phyloP scores from a whole-genome alignment of 306 rosid species.

The Astragalus glycyphyllos region DNA sequence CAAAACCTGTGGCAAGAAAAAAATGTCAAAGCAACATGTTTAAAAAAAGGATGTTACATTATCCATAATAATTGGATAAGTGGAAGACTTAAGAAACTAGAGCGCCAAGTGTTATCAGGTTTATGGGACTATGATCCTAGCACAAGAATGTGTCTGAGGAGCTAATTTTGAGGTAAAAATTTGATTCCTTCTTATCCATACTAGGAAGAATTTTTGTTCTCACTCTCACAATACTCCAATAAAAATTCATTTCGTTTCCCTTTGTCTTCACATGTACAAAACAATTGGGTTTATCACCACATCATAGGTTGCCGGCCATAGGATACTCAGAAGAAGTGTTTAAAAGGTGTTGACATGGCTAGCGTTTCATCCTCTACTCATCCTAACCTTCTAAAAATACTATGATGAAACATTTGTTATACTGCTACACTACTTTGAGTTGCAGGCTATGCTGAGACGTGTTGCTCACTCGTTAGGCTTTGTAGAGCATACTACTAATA shows the following conservation, averaged over 20 bases:
- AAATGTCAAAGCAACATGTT: constrained; percentile 61
- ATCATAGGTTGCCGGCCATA: constrained; percentile 52
- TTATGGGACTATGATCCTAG: constrained; percentile 83
- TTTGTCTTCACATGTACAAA: constrained; percentile 37
- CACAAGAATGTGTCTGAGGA: constrained; percentile 74
- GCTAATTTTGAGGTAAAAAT: constrained; percentile 42
- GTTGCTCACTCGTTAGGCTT: constrained; percentile 52
- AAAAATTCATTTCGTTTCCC: constrained; percentile 40
- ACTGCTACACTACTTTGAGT: constrained; percentile 12
- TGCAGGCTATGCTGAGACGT: constrained; percentile 64
- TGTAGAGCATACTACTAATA: constrained; percentile 29
- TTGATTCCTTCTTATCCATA: constrained; percentile 50
- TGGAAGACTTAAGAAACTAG: constrained; percentile 90
- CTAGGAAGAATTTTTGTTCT: constrained; percentile 45
- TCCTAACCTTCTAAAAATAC: constrained; percentile 25
- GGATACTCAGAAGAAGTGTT: constrained; percentile 43
- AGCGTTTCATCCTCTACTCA: constrained; percentile 44
- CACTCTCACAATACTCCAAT: constrained; percentile 32
- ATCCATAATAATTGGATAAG: constrained; percentile 92
- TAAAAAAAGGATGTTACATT: constrained; percentile 67
- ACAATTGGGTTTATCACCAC: constrained; percentile 55
- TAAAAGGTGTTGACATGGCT: constrained; percentile 25
- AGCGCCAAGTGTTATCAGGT: constrained; percentile 80
- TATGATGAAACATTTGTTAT: constrained; percentile 49
- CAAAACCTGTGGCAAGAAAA: constrained; percentile 68